These are phyloP conservation scores for Aspergillus ellipticus DNA, from an alignment of 495 filamentous ascomycete genomes.

Conservation along the genomic window DNA sequence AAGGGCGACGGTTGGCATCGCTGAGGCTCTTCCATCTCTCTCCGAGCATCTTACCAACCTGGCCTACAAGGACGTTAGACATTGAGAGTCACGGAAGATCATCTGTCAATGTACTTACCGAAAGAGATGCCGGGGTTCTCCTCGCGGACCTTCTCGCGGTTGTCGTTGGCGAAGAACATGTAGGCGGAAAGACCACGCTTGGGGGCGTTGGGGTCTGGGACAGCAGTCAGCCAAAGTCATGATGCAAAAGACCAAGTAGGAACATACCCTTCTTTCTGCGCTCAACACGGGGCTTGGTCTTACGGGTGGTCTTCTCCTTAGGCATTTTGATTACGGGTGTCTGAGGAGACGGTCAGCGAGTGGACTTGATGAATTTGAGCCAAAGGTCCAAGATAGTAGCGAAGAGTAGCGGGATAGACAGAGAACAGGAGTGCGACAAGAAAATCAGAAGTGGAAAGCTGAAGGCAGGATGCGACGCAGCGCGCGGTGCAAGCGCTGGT, in stretches of 20 bases:
- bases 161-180: slow-evolving; percentile 99
- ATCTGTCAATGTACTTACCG: slow-evolving; percentile 51
- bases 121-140: slow-evolving; percentile 98
- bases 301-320: slow-evolving; percentile 62
- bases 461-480: slow-evolving; percentile 12
- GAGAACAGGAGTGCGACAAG: slow-evolving; percentile 8
- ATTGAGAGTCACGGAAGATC: background rate
- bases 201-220: slow-evolving; percentile 89
- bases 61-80: slow-evolving; percentile 53
- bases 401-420: background rate
- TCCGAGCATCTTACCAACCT: slow-evolving; percentile 95
- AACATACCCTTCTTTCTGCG: slow-evolving; percentile 83
- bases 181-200: slow-evolving; percentile 99
- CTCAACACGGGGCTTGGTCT: slow-evolving; percentile 47
- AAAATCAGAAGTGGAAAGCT: slow-evolving; percentile 13
- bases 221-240: slow-evolving; percentile 5
- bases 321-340: slow-evolving; percentile 56
- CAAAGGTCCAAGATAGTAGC: background rate
- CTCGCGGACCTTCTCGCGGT: slow-evolving; percentile 94
- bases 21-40: slow-evolving; percentile 96
- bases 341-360: slow-evolving; percentile 12
- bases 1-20: slow-evolving; percentile 84
- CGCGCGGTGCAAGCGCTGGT: slow-evolving; percentile 14
- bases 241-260: slow-evolving; percentile 5
- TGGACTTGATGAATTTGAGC: background rate